A percentile compares a stretch with the other conserved stretches of the same genome.
Conservation (phyloP, 2,329 filamentous ascomycete species). For the Exserohilum turcica region DNA sequence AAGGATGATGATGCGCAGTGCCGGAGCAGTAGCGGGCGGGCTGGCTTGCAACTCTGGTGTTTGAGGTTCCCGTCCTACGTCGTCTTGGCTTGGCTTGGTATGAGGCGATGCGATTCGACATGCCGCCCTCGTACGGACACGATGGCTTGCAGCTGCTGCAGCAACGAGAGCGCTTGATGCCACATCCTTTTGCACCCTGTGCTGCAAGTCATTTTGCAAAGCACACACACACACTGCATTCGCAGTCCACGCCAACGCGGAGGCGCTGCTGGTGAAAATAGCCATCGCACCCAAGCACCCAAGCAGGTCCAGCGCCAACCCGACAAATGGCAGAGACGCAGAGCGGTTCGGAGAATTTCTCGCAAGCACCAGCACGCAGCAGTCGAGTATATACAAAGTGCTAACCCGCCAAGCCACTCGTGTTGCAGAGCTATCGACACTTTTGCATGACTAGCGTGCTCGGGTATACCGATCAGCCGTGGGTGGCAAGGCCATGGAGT, state of each 20-base stretch:
- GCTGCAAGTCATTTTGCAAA: constrained; percentile 9
- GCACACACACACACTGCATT: too few species aligned
- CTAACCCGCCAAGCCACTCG: background rate
- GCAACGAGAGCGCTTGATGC: background rate
- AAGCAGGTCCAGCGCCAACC: constrained; percentile 1
- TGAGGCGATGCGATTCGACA: too few species aligned
- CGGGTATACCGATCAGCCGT: constrained; percentile 1
- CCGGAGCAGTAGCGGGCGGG: too few species aligned
- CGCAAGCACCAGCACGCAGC: background rate
- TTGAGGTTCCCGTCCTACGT: background rate
- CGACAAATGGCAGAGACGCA: background rate
- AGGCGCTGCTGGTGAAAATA: too few species aligned
- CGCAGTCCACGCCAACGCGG: too few species aligned
- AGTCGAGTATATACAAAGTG: background rate
- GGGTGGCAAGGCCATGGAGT: background rate
- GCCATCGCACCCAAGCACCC: too few species aligned
- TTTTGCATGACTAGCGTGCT: background rate
- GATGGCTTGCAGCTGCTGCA: background rate
- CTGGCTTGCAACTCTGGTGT: background rate
- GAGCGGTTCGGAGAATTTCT: background rate
- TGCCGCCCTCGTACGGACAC: too few species aligned
- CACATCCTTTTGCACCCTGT: too few species aligned
- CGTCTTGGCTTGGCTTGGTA: background rate
- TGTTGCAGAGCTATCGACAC: background rate
- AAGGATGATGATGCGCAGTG: constrained; percentile 11